A percentile compares a stretch with the other conserved stretches of the same genome.
Evolutionary conservation across 2,329 filamentous ascomycete genomes (phyloP).

Genomic region (Scorias spongiosa): DNA sequence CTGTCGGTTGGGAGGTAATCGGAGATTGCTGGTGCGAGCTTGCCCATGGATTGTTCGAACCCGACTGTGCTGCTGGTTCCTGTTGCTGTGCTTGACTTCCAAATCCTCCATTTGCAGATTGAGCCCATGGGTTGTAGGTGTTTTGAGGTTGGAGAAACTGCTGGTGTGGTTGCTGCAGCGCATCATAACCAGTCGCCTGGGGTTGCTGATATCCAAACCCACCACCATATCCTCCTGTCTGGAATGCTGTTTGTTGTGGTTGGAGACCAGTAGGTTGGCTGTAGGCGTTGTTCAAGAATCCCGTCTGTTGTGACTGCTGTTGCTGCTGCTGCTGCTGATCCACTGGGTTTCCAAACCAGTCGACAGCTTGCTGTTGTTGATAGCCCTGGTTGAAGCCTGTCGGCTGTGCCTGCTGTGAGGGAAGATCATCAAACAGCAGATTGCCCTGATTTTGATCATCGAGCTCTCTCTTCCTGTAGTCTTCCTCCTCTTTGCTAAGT

Average conservation of each 20-base stretch:
- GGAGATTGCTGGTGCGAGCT: constrained; percentile 39
- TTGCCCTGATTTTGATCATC: constrained; percentile 66
- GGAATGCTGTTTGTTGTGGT: constrained; percentile 46
- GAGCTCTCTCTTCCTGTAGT: constrained; percentile 67
- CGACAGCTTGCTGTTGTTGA: constrained; percentile 88
- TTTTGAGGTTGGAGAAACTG: constrained; percentile 41
- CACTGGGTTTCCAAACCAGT: constrained; percentile 94
- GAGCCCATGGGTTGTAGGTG: constrained; percentile 37
- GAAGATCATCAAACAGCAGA: constrained; percentile 73
- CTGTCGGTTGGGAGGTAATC: constrained; percentile 71
- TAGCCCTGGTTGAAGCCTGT: constrained; percentile 96
- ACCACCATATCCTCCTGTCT: constrained; percentile 54
- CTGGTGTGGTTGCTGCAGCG: constrained; percentile 36
- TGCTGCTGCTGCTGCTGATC: constrained; percentile 50
- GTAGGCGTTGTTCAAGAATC: constrained; percentile 52
- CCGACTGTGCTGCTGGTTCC: constrained; percentile 50
- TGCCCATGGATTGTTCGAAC: constrained; percentile 92
- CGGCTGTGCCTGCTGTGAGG: constrained; percentile 48
- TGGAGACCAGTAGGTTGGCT: constrained; percentile 65
- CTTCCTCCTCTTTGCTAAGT: constrained; percentile 88
- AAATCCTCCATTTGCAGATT: constrained; percentile 40
- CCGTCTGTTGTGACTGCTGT: constrained; percentile 47
- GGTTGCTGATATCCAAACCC: constrained; percentile 38
- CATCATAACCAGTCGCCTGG: constrained; percentile 57
- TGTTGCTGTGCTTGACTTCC: constrained; percentile 37